Percentiles rank a stretch among this genome's conserved stretches.
Evolutionary conservation across 495 filamentous ascomycete genomes (phyloP).

Genomic region (Barbatosphaeria neglecta): DNA sequence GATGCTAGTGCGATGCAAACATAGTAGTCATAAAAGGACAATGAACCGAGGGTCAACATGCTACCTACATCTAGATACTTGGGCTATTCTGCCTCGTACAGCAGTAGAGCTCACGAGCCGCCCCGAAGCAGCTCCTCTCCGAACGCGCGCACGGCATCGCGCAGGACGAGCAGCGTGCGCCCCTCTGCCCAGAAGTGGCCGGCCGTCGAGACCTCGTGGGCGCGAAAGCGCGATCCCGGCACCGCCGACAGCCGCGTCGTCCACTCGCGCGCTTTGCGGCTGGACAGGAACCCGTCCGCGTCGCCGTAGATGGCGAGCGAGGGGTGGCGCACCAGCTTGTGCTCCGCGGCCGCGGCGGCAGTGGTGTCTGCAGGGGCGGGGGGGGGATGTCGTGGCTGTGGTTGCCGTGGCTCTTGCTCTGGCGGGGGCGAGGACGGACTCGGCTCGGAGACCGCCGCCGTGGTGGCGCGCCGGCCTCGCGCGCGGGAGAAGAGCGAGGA

Average conservation of each 20-base stretch:
- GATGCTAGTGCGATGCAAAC: no score
- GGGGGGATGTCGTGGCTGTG: background rate
- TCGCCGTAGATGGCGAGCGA: conserved; percentile 72
- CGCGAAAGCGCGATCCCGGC: conserved; percentile 31
- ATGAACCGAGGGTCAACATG: no score
- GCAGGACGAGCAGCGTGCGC: conserved; percentile 43
- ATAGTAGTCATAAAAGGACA: no score
- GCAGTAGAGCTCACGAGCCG: no score
- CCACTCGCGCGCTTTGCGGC: conserved; percentile 60
- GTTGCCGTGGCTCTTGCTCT: background rate
- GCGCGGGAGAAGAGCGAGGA: background rate
- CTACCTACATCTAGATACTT: no score
- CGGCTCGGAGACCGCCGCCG: no score
- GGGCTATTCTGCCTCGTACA: no score
- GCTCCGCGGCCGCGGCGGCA: conserved; percentile 21
- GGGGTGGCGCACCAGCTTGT: conserved; percentile 43
- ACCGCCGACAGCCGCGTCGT: conserved; percentile 38
- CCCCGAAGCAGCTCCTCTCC: conserved; percentile 3
- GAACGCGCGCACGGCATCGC: conserved; percentile 17
- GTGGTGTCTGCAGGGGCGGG: background rate
- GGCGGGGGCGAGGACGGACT: no score
- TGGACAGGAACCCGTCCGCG: conserved; percentile 63
- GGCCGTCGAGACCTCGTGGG: conserved; percentile 51
- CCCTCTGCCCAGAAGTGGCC: conserved; percentile 78
- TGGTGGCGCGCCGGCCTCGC: background rate